Percentiles rank a stretch among this genome's conserved stretches.
Conservation (phyloP, 2,329 filamentous ascomycete species). For the Dothideomycetidae sp. region DNA sequence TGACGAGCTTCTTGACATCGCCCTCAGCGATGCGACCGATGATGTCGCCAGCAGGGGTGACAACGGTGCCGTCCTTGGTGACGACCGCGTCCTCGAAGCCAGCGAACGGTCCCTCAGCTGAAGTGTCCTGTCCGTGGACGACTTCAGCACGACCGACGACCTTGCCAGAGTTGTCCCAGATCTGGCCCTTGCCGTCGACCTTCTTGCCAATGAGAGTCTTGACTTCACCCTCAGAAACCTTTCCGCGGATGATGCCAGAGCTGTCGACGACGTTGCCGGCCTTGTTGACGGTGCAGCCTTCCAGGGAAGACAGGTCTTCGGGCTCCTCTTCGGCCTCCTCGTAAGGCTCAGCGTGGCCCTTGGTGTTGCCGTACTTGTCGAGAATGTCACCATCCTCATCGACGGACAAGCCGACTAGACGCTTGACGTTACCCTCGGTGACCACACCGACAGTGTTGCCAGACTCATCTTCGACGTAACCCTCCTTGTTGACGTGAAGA, state of each 20-base stretch:
- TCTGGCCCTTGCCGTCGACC: constrained; percentile 48
- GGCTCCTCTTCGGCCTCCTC: constrained; percentile 35
- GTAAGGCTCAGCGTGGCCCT: constrained; percentile 44
- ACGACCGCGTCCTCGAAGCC: constrained; percentile 44
- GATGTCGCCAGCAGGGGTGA: constrained; percentile 31
- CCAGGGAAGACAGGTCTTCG: constrained; percentile 44
- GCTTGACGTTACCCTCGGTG: constrained; percentile 55
- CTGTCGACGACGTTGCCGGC: constrained; percentile 47
- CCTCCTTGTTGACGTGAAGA: constrained; percentile 53
- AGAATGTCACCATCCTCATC: constrained; percentile 73
- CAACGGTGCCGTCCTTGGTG: constrained; percentile 43
- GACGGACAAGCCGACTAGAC: constrained; percentile 56
- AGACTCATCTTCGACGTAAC: constrained; percentile 62
- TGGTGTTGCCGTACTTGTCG: constrained; percentile 56
- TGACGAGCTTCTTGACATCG: constrained; percentile 37
- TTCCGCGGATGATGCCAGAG: constrained; percentile 44
- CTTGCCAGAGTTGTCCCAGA: constrained; percentile 49
- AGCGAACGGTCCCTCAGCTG: constrained; percentile 44
- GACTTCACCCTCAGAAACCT: constrained; percentile 42
- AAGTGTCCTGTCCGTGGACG: constrained; percentile 35
- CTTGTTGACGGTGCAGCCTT: constrained; percentile 50
- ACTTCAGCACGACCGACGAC: constrained; percentile 46
- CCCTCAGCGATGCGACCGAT: constrained; percentile 37
- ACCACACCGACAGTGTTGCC: constrained; percentile 62
- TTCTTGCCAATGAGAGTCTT: constrained; percentile 44